Conservation (phyloP, 2,329 filamentous ascomycete genomes). For the Cadophora malorum region DNA sequence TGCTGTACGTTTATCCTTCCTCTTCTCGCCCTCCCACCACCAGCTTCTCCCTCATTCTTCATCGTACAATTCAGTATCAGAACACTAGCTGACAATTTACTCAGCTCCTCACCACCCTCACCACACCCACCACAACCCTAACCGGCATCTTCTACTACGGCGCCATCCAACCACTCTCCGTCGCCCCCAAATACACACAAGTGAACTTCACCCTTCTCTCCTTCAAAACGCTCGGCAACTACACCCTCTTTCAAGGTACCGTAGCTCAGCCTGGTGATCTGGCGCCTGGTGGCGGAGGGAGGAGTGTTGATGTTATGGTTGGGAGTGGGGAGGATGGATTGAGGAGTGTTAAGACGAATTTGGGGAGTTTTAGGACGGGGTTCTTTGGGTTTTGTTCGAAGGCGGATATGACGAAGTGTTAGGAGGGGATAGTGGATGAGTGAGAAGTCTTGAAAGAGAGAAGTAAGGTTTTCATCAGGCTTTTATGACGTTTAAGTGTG, state of each 20-base stretch:
- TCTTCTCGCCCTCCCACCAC: not conserved
- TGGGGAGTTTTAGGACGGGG: not conserved
- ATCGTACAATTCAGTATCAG: too few species aligned
- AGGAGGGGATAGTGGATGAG: not conserved
- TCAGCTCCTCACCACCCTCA: conserved; percentile 1
- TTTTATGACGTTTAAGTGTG: too few species aligned
- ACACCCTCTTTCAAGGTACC: conserved; percentile 13
- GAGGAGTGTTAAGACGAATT: conserved; percentile 14
- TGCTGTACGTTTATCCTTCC: conserved; percentile 24
- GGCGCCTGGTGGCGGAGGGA: conserved; percentile 4
- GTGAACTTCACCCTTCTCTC: not conserved
- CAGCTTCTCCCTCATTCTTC: not conserved
- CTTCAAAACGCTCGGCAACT: not conserved
- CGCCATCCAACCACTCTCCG: not conserved
- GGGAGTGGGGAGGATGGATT: not conserved
- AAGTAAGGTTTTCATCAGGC: not conserved
- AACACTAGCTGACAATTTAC: not conserved
- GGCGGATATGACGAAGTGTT: conserved; percentile 9
- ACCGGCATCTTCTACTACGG: conserved; percentile 14
- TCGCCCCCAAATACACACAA: conserved; percentile 9
- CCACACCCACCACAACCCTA: not conserved
- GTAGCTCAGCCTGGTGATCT: conserved; percentile 1
- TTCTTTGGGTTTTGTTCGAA: conserved; percentile 5
- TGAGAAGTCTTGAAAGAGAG: not conserved
- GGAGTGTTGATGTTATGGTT: conserved; percentile 14